Base-by-base conservation (phyloP, 257 asterid genomes). In the Misopates orontium region DNA sequence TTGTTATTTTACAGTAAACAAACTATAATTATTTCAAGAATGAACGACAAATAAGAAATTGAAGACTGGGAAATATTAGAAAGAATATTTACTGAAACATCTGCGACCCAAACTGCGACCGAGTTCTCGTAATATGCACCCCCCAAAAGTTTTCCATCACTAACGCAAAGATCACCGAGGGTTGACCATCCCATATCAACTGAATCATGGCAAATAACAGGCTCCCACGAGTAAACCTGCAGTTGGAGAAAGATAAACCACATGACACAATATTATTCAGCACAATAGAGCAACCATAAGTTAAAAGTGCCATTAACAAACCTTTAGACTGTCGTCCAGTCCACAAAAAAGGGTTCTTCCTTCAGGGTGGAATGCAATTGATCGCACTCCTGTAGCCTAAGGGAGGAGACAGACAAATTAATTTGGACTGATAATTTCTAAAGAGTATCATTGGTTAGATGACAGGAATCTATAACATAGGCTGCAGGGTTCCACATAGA, bases 161-260 rank as follows among this genome's bases (percentile, higher is more conserved):
- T 87, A 68, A 94, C 68, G 73, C 96, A 90, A 58, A 90, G 83
- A 78, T 90, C 99, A 59, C 98, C 95, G 66, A 94, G 80, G 2
- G 94, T 83, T 41, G 99, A 90, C 99, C 98, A 94, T 65, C 98
- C 96, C 96, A 94, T 90, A 67, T 85, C 96, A 78, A 94, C 84
- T 48, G 99, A 81, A 71, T 94, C 96, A 42, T 85, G 98, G 75
- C 96, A 94, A 63, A 85, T 76, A 66, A 85, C 91, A 71, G 99
- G 99, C 77, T 94, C 98, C 99, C 99, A 94, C 25, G 97, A 88
- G 85, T 86, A 90, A 74, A 90, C 96, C 98, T 90, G 77, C 63
- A 79, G 69, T 69, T 67, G 64, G 72, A 71, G 60, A 69, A 64
- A 71, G 44, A 74, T 22, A 31, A 55, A 63, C 56, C 62, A 75